Percentiles rank a stretch among this genome's conserved stretches.
Evolutionary conservation across 2,329 filamentous ascomycete species (phyloP).

Genomic region (Botrytis pseudocinerea): DNA sequence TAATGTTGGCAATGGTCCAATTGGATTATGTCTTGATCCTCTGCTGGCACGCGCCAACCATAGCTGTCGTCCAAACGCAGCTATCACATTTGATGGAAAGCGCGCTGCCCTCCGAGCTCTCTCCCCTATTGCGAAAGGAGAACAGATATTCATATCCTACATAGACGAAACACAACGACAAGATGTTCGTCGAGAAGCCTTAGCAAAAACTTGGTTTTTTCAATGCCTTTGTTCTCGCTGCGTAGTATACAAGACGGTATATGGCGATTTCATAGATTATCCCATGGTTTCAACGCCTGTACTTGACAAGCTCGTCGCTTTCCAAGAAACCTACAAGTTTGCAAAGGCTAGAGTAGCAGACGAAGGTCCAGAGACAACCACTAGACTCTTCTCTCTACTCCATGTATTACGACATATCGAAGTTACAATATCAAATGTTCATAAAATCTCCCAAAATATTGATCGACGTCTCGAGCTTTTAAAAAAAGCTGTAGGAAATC

Average conservation of each 20-base stretch:
- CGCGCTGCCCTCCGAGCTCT: conserved; percentile 54
- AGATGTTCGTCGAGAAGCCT: conserved; percentile 19
- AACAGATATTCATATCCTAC: conserved; percentile 63
- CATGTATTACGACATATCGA: conserved; percentile 20
- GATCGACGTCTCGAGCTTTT: conserved; percentile 13
- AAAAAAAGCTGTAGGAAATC: conserved; percentile 2
- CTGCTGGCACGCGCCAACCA: conserved; percentile 57
- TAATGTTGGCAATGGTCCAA: conserved; percentile 53
- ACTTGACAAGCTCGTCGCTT: conserved; percentile 1
- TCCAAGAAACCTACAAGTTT: neutral
- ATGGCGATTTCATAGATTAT: neutral
- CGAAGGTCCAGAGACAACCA: conserved; percentile 4
- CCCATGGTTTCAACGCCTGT: neutral
- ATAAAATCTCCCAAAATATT: conserved; percentile 1
- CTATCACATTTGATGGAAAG: conserved; percentile 56
- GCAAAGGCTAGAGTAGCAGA: conserved; percentile 3
- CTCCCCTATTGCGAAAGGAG: conserved; percentile 49
- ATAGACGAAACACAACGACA: conserved; percentile 48
- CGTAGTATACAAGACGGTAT: neutral
- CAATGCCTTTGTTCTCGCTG: conserved; percentile 17
- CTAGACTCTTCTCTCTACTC: conserved; percentile 17
- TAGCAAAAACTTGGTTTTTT: conserved; percentile 22
- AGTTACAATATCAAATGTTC: neutral
- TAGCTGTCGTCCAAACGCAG: conserved; percentile 61
- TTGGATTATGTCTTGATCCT: conserved; percentile 58